phyloP scores from a whole-genome alignment of 2,329 filamentous ascomycete genomes.

The Aspergillus udagawae region DNA sequence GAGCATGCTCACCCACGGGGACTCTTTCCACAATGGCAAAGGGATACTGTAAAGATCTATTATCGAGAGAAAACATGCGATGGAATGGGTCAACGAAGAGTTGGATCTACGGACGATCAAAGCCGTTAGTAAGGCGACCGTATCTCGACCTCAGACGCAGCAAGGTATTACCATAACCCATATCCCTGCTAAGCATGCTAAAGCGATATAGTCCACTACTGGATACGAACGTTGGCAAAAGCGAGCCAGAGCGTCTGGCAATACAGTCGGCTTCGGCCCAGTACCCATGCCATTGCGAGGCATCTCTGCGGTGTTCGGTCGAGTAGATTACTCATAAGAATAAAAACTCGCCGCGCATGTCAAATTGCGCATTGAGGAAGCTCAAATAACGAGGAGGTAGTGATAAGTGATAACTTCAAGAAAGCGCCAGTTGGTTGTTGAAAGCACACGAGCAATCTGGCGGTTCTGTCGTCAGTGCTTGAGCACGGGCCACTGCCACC shows the following conservation, averaged over 20 bases:
- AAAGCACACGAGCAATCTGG: neutral
- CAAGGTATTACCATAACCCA: conserved; percentile 44
- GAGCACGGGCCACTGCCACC: conserved; percentile 17
- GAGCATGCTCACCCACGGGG: conserved; percentile 58
- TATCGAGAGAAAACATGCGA: conserved; percentile 87
- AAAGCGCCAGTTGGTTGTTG: neutral
- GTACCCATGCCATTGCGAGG: conserved; percentile 25
- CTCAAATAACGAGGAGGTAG: neutral
- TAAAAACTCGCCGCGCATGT: neutral
- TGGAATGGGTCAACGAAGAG: conserved; percentile 80
- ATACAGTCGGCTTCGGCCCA: conserved; percentile 30
- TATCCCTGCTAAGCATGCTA: conserved; percentile 63
- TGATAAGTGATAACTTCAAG: neutral
- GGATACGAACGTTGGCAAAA: conserved; percentile 72
- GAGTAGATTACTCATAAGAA: conserved; percentile 8
- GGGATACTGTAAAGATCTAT: conserved; percentile 79
- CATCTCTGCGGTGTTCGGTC: conserved; percentile 17
- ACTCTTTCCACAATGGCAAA: conserved; percentile 83
- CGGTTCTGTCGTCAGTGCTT: neutral
- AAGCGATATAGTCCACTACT: conserved; percentile 78
- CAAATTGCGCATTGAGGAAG: neutral
- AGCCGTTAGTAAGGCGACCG: neutral
- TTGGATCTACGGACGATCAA: conserved; percentile 49
- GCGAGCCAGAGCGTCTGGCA: conserved; percentile 46
- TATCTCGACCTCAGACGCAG: neutral